Evolutionary conservation across 371 early-diverging fungal genomes (phyloP).

Genomic region (Catenaria anguillulae): DNA sequence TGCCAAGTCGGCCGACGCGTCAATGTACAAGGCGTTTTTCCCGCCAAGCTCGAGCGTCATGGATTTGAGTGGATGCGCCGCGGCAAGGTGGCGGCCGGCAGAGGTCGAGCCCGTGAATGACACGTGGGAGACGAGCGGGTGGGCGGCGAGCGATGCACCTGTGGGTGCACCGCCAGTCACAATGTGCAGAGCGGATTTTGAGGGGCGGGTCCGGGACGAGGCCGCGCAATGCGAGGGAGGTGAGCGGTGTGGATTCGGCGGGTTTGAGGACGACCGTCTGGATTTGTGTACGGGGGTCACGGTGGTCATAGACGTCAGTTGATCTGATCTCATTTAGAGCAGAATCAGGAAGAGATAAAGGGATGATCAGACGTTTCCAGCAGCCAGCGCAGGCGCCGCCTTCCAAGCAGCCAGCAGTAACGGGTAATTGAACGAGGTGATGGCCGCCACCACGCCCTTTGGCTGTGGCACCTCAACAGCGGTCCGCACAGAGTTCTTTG

Average conservation of each 20-base stretch:
- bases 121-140: constrained; percentile 37
- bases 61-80: constrained; percentile 50
- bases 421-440: constrained; percentile 70
- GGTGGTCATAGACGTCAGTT: too few species aligned
- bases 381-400: constrained; percentile 67
- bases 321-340: too few species aligned
- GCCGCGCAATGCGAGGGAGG: constrained; percentile 28
- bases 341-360: too few species aligned
- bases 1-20: constrained; percentile 65
- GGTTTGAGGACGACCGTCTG: constrained; percentile 45
- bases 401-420: constrained; percentile 65
- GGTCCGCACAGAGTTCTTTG: too few species aligned
- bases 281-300: not conserved
- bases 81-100: constrained; percentile 55
- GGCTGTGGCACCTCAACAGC: too few species aligned
- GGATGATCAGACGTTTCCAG: constrained; percentile 45
- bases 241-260: constrained; percentile 46
- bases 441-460: constrained; percentile 61
- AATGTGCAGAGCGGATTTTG: constrained; percentile 63
- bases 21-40: constrained; percentile 73
- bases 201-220: constrained; percentile 22
- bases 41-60: constrained; percentile 82
- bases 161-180: constrained; percentile 40
- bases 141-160: constrained; percentile 36
- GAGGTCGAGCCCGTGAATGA: constrained; percentile 44